phyloP scores from a whole-genome alignment of 257 asterid genomes.

The Leonotis leonurus region DNA sequence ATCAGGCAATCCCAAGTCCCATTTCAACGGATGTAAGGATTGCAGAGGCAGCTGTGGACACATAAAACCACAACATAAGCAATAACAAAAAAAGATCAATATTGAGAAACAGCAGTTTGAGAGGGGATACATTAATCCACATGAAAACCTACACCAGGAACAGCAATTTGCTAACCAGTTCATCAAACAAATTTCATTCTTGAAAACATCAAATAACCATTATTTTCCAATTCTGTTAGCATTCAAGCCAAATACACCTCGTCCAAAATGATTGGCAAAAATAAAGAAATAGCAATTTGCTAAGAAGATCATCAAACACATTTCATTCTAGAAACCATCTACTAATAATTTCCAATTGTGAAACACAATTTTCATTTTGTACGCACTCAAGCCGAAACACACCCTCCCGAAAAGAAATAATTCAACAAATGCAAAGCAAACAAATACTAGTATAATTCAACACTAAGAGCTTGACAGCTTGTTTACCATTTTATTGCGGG shows the following conservation, averaged over 20 bases:
- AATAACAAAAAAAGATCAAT: not conserved
- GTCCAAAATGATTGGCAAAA: not conserved
- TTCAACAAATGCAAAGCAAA: too few species aligned
- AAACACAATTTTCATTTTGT: not conserved
- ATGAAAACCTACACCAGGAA: not conserved
- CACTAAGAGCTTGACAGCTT: not conserved
- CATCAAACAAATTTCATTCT: not conserved
- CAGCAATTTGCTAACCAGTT: not conserved
- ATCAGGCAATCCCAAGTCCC: slow-evolving; percentile 92
- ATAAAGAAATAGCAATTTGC: not conserved
- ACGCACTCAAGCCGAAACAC: not conserved
- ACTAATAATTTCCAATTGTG: not conserved
- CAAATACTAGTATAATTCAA: not conserved
- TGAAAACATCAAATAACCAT: not conserved
- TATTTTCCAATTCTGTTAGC: not conserved
- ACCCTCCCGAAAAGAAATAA: not conserved
- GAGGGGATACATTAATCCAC: not conserved
- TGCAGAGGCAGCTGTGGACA: slow-evolving; percentile 60
- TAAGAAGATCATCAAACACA: not conserved
- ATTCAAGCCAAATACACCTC: not conserved
- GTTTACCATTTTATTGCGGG: slow-evolving; percentile 43
- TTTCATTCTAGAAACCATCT: not conserved
- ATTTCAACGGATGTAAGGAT: slow-evolving; percentile 64
- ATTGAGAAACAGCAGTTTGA: not conserved
- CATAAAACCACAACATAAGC: slow-evolving; percentile 2